Conservation (phyloP, 192 early-diverging fungal genomes). For the Rhizophagus sp. region DNA sequence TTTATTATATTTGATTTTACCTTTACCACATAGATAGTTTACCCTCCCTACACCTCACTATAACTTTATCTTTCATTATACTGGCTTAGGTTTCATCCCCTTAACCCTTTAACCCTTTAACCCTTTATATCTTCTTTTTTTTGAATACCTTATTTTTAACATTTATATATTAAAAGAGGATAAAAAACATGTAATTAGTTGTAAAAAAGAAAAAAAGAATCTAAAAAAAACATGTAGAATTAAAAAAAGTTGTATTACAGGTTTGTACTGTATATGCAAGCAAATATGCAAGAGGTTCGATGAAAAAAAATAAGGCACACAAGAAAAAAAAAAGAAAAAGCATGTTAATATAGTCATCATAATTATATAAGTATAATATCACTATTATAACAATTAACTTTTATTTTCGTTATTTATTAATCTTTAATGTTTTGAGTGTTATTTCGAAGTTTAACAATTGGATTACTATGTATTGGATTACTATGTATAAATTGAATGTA, state of each 20-base stretch:
- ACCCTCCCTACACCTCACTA: background rate
- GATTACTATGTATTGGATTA: no score
- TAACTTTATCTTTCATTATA: background rate
- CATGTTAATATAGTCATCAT: constrained; percentile 14
- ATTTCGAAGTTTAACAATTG: background rate
- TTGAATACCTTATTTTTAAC: background rate
- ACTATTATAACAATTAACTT: background rate
- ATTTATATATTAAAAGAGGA: constrained; percentile 14
- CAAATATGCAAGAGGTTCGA: background rate
- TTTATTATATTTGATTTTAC: background rate
- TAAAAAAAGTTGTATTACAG: constrained; percentile 18
- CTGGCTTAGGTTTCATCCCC: background rate
- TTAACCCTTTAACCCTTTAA: background rate
- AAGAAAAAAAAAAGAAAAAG: constrained; percentile 30
- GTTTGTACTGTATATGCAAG: background rate
- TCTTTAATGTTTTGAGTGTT: background rate
- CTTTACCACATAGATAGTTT: background rate
- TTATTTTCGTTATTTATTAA: background rate
- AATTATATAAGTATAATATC: background rate
- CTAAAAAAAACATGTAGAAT: constrained; percentile 9
- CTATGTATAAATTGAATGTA: no score
- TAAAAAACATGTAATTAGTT: background rate
- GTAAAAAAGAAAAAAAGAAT: constrained; percentile 19
- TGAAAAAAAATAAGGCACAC: constrained; percentile 2
- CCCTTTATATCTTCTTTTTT: background rate